These are phyloP conservation scores for Anthracocystis walkeri DNA, from an alignment of 1,284 basidiomycete species.

Conservation along the genomic window DNA sequence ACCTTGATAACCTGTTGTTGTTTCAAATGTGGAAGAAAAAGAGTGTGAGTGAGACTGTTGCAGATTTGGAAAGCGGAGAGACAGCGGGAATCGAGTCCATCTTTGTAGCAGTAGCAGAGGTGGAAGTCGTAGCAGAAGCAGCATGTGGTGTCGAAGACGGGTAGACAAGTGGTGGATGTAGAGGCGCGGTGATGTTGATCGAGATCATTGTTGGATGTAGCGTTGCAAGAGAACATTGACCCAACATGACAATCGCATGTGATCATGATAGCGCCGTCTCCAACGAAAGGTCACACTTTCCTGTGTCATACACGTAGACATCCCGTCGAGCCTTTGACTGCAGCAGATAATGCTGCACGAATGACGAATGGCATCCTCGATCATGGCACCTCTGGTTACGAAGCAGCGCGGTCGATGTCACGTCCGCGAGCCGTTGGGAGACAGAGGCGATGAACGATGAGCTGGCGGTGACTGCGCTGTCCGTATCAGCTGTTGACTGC, in stretches of 20 bases:
- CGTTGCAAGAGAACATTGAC: not conserved
- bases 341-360: too few species aligned
- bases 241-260: too few species aligned
- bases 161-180: not conserved
- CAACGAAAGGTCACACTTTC: not conserved
- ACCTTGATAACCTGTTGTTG: slow-evolving; percentile 76
- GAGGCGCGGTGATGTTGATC: not conserved
- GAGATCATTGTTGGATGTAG: not conserved
- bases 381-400: too few species aligned
- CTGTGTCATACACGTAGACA: not conserved
- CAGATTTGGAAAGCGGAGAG: not conserved
- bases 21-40: slow-evolving; percentile 1
- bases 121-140: not conserved
- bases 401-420: too few species aligned
- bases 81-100: not conserved
- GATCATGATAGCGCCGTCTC: not conserved
- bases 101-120: not conserved
- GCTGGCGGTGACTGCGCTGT: too few species aligned
- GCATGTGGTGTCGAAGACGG: not conserved
- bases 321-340: not conserved
- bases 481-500: not conserved
- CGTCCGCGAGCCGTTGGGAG: too few species aligned
- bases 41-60: slow-evolving; percentile 29
- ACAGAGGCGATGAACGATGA: too few species aligned
- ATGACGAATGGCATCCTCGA: too few species aligned